Base-by-base conservation (phyloP, 2,329 filamentous ascomycete species). In the Monosporascus ibericus region DNA sequence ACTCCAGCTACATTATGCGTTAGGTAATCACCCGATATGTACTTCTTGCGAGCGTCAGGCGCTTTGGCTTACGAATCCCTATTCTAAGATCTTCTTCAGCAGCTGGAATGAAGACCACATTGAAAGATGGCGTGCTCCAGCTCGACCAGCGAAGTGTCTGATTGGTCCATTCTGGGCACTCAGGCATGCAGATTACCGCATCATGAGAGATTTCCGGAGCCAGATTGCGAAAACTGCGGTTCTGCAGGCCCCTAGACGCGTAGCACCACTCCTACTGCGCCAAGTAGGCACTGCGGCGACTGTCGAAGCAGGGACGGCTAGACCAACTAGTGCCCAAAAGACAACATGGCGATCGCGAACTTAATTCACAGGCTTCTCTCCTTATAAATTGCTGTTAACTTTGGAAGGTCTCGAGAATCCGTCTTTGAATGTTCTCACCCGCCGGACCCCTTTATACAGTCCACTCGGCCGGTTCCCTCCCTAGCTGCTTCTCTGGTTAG, bases 71-170 rank as follows among this genome's bases (percentile, higher is more conserved):
- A 56, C 56, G 36, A 51, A 58, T 54, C 42, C 42, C 54, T 30
- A 46, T 48, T 7, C 49, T 38, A 18, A 58, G 34, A 20, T 58
- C 56, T 17, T 51, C 37, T 48, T 58, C 56, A 5, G 46, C 49
- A 2, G 47, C 54, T 3, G 56, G 54, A 20, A 56, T n/a, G 36
- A 58, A 58, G 40, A 50, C 54, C 7, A 52, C 46, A 30, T 48
- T 51, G 25, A 48, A 58, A 1, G 47, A 51, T 5, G 56, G 56
- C 15, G 56, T 36, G 15, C 47, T 51, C 47, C 49, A 58, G 11
- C 40, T 44, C 8, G 54, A 56, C 56, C 56, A 58, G 11, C 55
- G 51, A 24, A 25, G 11, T 25, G 53, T 55, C 27, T 54, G 49
- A 6, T 53, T 49, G 2, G 22, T 39, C 51, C 51, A 58, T 24